Base-by-base conservation (phyloP, 192 early-diverging fungal genomes). In the Umbelopsis vinacea region DNA sequence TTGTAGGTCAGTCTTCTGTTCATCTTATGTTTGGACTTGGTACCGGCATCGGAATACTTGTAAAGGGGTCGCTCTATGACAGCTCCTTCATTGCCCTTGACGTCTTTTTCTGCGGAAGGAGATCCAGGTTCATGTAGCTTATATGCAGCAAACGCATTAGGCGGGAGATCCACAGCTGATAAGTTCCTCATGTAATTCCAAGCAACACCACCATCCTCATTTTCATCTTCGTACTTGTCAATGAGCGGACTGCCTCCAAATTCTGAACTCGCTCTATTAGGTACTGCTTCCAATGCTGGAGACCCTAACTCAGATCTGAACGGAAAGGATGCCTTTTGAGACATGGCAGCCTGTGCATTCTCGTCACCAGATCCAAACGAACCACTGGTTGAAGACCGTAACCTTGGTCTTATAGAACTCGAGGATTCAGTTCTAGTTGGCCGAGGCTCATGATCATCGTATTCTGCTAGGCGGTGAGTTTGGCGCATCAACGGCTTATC, bases 301-400 rank as follows among this genome's bases (percentile, higher is more conserved):
- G 57, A 63, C 12, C 29, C 57, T 37, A 63, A 15, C 57, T 63
- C 57, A n/a, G 57, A 63, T 38, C 57, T 29, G 33, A 63, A 63
- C 0, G 57, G 57, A 63, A 63, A 63, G 0, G 57, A 26, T 17
- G 57, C 38, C 48, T 50, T 50, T 50, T 50, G 48, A 15, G 57
- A 29, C 23, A 63, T 19, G 4, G 4, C 6, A 12, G 33, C 11
- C 15, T 35, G 17, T 29, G 33, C 11, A n/a, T 29, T 38, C 19
- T 63, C 57, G 7, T 63, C 57, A 10, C 57, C 33, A 2, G 57
- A 63, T 0, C 57, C 57, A 17, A 19, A 19, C 12, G 57, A 63
- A 14, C 57, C 57, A 63, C 33, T 63, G 5, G 57, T 63, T 3
- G 57, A 63, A 22, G 33, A 12, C 15, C 57, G 57, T 29, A 63